Evolutionary conservation across 2,329 filamentous ascomycete genomes (phyloP).

Genomic region (Aspergillus quadrilineatus): DNA sequence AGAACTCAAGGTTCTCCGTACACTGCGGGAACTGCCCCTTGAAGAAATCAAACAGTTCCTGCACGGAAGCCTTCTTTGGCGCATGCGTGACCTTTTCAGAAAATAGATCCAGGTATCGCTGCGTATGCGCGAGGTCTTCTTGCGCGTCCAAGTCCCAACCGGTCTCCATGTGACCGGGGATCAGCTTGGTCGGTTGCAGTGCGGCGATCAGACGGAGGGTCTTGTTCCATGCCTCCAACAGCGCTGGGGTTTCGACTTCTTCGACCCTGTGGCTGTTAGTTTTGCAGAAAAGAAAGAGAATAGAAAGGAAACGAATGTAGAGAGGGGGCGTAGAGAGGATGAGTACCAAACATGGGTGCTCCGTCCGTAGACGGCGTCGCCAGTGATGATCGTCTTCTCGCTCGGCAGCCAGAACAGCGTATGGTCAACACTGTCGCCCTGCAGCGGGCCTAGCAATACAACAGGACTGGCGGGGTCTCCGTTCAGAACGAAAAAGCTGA

Average conservation of each 20-base stretch:
- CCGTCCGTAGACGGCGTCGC: constrained; percentile 32
- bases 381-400: constrained; percentile 28
- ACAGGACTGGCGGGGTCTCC: constrained; percentile 26
- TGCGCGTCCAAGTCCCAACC: constrained; percentile 30
- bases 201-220: constrained; percentile 29
- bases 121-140: constrained; percentile 30
- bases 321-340: neutral
- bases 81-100: constrained; percentile 30
- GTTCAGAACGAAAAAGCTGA: constrained; percentile 30
- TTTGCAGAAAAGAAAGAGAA: neutral
- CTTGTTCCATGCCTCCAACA: constrained; percentile 27
- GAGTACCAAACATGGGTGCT: constrained; percentile 32
- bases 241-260: constrained; percentile 29
- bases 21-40: constrained; percentile 29
- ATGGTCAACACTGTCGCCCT: constrained; percentile 34
- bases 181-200: constrained; percentile 29
- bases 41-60: constrained; percentile 32
- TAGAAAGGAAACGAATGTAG: neutral
- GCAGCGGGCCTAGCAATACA: constrained; percentile 31
- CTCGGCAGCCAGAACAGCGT: constrained; percentile 32
- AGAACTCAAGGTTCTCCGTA: constrained; percentile 35
- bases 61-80: constrained; percentile 23
- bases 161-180: constrained; percentile 28
- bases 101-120: constrained; percentile 32
- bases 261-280: constrained; percentile 25